Base-by-base conservation (phyloP, 345 rosid species). In the Camelina sativa region DNA sequence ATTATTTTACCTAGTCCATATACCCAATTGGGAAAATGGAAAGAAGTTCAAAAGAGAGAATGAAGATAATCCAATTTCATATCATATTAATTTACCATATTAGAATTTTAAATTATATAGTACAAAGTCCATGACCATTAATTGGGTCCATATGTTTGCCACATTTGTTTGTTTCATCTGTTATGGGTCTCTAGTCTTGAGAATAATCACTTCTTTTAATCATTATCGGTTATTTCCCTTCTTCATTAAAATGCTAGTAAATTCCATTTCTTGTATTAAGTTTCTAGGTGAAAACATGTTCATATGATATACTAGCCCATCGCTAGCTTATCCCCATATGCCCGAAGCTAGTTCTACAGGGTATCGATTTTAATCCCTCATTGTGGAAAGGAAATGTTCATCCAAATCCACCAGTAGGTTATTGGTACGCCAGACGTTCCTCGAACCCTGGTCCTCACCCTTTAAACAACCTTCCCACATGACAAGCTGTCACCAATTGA, bases 91-190 rank as follows among this genome's bases (percentile, higher is more conserved):
- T 62, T 32, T 54, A 63, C 55, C 58, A 67, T 44, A 32, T 67
- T 70, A 56, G 38, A 76, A 47, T 57, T 17, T 30, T 59, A 32
- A 40, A 58, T 37, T 48, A 48, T 41, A 40, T 77, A 51, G 72
- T 77, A 71, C 61, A 62, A 48, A 61, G 38, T 41, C 72, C 72
- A 65, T 51, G 51, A 57, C 50, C 65, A 65, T 56, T 28, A 28
- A 28, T 28, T 3, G 76, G 93, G 88, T 76, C 88, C 85, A 83
- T 40, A 54, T 88, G 92, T 85, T 78, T 65, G 82, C 94, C 93
- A 88, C 84, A 65, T 25, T 32, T 53, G 63, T 8, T 25, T 62
- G 73, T 71, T 63, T 65, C 68, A 57, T 77, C 35, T 30, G 40
- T 57, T 77, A n/a, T 71, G 73, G 65, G 76, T 72, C 77, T 59